These are phyloP conservation scores for Crithidia bombi DNA, from an alignment of 208 protist species.

Conservation along the genomic window DNA sequence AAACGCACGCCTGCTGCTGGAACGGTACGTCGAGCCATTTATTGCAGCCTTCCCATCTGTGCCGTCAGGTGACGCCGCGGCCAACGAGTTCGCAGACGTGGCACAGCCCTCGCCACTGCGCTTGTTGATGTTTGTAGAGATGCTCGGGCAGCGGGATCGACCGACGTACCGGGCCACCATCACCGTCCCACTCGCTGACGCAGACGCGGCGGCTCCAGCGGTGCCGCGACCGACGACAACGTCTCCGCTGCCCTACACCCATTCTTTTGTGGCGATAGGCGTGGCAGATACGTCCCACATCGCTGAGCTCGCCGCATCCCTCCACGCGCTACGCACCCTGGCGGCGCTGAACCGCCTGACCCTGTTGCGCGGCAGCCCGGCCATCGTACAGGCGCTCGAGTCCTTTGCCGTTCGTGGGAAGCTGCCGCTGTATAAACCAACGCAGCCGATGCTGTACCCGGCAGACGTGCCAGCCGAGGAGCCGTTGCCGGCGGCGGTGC, in stretches of 20 bases:
- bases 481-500: conserved; percentile 26
- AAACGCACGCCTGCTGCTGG: conserved; percentile 40
- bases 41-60: not conserved
- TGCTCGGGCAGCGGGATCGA: conserved; percentile 59
- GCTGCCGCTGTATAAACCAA: conserved; percentile 9
- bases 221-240: not conserved
- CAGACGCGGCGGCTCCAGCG: not conserved
- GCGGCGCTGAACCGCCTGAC: conserved; percentile 44
- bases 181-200: conserved; percentile 56
- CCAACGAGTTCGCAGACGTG: not conserved
- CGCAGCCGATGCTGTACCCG: conserved; percentile 12
- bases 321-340: conserved; percentile 75
- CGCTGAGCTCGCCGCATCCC: conserved; percentile 68
- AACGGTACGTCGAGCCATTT: conserved; percentile 54
- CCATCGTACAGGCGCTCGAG: conserved; percentile 19
- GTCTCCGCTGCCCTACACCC: conserved; percentile 24
- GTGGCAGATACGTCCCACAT: conserved; percentile 50
- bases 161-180: conserved; percentile 75
- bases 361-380: not conserved
- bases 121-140: conserved; percentile 67
- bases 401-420: conserved; percentile 19
- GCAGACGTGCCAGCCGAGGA: conserved; percentile 3
- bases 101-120: not conserved
- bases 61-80: not conserved
- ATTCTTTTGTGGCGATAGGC: conserved; percentile 80